These are phyloP conservation scores for Wickerhamiella nectarea DNA, from an alignment of 805 yeast genomes.

Conservation along the genomic window DNA sequence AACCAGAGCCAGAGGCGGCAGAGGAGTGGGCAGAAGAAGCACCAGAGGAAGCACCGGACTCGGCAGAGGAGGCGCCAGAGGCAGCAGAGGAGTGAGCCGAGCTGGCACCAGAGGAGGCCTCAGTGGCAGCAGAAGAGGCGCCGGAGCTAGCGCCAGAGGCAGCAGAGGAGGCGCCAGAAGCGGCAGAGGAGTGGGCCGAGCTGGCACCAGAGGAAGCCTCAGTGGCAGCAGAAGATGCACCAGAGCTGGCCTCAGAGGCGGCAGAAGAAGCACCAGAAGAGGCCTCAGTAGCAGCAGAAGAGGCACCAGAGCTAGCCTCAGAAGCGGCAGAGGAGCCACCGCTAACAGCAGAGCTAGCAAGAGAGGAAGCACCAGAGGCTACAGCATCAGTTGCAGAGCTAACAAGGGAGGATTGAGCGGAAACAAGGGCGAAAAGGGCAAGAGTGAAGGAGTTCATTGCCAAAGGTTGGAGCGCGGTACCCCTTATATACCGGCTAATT, in stretches of 20 bases:
- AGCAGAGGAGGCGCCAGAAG: conserved; percentile 5
- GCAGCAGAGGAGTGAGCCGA: conserved; percentile 5
- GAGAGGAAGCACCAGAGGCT: neutral
- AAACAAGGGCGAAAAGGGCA: conserved; percentile 2
- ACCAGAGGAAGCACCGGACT: neutral
- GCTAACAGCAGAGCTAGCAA: conserved; percentile 2
- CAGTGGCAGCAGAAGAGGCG: conserved; percentile 2
- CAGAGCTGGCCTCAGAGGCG: neutral
- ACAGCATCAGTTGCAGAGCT: neutral
- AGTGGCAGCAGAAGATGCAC: neutral
- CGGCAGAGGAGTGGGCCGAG: neutral
- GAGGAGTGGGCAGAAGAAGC: neutral
- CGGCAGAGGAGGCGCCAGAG: neutral
- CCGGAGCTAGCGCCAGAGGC: conserved; percentile 6
- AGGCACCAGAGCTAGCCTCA: neutral
- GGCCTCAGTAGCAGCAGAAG: conserved; percentile 7
- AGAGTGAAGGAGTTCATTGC: neutral
- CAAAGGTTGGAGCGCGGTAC: too few relatives aligned
- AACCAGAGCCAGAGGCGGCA: conserved; percentile 5
- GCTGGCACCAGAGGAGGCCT: neutral
- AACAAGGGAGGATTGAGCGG: neutral
- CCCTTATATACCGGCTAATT: too few relatives aligned
- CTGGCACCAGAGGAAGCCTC: neutral
- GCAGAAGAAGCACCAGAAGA: neutral
- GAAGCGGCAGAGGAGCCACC: conserved; percentile 6